These are phyloP conservation scores for Exophiala calicioides DNA, from an alignment of 2,329 filamentous ascomycete species.

Conservation along the genomic window DNA sequence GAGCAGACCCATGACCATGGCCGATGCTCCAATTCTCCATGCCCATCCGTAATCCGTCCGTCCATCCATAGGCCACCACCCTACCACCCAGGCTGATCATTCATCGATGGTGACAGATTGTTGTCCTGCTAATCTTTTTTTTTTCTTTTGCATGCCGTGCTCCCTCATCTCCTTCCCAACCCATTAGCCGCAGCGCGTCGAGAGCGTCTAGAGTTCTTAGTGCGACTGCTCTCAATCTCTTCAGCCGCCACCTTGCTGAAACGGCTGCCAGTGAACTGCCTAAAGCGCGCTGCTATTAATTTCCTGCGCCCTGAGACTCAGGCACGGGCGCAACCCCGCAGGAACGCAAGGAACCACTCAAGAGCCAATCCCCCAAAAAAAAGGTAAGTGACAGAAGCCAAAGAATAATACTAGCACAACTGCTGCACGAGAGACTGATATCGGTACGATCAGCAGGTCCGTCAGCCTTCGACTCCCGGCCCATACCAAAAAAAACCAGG, in stretches of 20 bases:
- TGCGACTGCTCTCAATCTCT: constrained; percentile 14
- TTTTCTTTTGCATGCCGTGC: constrained; percentile 1
- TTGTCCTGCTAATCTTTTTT: not conserved
- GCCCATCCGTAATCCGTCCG: constrained; percentile 6
- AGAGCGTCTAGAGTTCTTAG: too few species aligned
- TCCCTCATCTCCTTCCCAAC: too few species aligned
- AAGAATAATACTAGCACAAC: constrained; percentile 9
- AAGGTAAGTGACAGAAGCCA: constrained; percentile 6
- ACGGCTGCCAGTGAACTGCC: constrained; percentile 17
- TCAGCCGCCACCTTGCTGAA: constrained; percentile 21
- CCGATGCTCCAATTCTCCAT: constrained; percentile 8
- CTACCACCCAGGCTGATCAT: constrained; percentile 3
- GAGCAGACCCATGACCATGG: constrained; percentile 22
- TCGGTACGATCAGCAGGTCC: constrained; percentile 22
- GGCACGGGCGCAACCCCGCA: constrained; percentile 26
- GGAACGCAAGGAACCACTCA: constrained; percentile 21
- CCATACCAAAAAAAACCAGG: constrained; percentile 7
- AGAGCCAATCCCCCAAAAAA: constrained; percentile 13
- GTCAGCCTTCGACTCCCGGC: too few species aligned
- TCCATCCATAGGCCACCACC: not conserved
- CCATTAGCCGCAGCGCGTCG: too few species aligned
- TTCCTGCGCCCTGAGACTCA: constrained; percentile 23
- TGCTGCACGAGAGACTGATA: constrained; percentile 6
- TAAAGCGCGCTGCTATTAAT: constrained; percentile 17
- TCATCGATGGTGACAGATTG: constrained; percentile 1